Evolutionary conservation across 805 yeast species (phyloP).

Genomic region (Blastobotrys parvus): DNA sequence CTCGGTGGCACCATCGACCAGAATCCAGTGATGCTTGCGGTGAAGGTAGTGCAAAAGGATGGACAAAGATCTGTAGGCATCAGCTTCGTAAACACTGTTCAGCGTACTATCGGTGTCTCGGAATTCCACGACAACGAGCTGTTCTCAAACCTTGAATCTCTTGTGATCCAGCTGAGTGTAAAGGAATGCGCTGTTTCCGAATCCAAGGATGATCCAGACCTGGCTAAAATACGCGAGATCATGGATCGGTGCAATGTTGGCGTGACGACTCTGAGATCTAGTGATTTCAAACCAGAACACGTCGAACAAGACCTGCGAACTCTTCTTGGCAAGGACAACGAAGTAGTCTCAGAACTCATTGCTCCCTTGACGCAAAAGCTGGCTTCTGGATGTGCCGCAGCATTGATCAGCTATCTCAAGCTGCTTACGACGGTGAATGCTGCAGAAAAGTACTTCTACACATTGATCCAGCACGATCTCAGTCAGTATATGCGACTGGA

Average conservation of each 20-base stretch:
- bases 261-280: slow-evolving; percentile 47
- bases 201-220: slow-evolving; percentile 40
- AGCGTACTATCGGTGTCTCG: slow-evolving; percentile 55
- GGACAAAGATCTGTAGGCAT: slow-evolving; percentile 59
- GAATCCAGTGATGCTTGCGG: slow-evolving; percentile 47
- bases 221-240: slow-evolving; percentile 57
- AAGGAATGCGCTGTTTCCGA: slow-evolving; percentile 69
- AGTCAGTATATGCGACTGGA: slow-evolving; percentile 85
- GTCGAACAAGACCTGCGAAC: slow-evolving; percentile 72
- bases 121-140: slow-evolving; percentile 85
- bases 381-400: slow-evolving; percentile 58
- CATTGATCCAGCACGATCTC: slow-evolving; percentile 59
- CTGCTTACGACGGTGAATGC: slow-evolving; percentile 49
- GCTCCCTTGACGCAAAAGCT: slow-evolving; percentile 35
- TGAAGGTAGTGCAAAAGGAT: slow-evolving; percentile 34
- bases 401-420: slow-evolving; percentile 61
- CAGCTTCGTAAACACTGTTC: slow-evolving; percentile 67
- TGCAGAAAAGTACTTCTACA: slow-evolving; percentile 39
- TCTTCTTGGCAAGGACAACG: slow-evolving; percentile 38
- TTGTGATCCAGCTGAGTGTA: slow-evolving; percentile 80
- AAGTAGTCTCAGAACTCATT: slow-evolving; percentile 16
- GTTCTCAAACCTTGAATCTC: slow-evolving; percentile 76
- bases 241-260: slow-evolving; percentile 74
- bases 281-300: slow-evolving; percentile 56
- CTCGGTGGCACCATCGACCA: slow-evolving; percentile 40